Evolutionary conservation across 2,329 filamentous ascomycete species (phyloP).

Genomic region (Chalaropsis thielavioides): DNA sequence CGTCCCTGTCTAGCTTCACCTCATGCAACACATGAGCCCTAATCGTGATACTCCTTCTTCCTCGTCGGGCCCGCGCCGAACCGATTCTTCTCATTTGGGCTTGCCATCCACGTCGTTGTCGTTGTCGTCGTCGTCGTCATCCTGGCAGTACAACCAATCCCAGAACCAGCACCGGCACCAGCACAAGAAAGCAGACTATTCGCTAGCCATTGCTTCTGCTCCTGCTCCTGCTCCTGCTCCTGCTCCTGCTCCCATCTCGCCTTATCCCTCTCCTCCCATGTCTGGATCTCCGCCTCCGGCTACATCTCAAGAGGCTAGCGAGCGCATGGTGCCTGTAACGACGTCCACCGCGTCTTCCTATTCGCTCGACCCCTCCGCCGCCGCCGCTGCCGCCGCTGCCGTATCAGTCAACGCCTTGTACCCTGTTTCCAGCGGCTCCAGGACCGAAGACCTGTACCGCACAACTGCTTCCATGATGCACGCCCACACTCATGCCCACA

Average conservation of each 20-base stretch:
- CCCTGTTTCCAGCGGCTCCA: conserved; percentile 3
- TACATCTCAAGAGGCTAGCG: conserved; percentile 43
- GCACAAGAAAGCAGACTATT: not conserved
- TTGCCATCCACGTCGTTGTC: not conserved
- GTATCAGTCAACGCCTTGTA: conserved; percentile 2
- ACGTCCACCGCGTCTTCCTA: conserved; percentile 17
- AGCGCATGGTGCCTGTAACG: conserved; percentile 32
- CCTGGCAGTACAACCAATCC: not conserved
- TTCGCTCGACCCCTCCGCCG: not conserved
- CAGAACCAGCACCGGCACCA: not conserved
- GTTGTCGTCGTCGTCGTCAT: not conserved
- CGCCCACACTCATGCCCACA: conserved; percentile 16
- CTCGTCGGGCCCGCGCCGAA: conserved; percentile 45
- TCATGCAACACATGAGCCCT: conserved; percentile 41
- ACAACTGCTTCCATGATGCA: conserved; percentile 21
- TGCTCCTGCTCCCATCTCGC: conserved; percentile 40
- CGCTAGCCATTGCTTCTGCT: conserved; percentile 29
- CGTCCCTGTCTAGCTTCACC: conserved; percentile 6
- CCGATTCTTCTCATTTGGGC: not conserved
- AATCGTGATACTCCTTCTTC: conserved; percentile 30
- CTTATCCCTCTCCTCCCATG: conserved; percentile 61
- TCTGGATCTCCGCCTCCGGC: conserved; percentile 50
- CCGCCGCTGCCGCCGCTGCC: conserved; percentile 20
- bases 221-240: conserved; percentile 36
- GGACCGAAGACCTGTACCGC: conserved; percentile 13